A percentile compares a stretch with the other conserved stretches of the same genome.
phyloP scores from a whole-genome alignment of 331 rosid genomes.

The Telfairia occidentalis region DNA sequence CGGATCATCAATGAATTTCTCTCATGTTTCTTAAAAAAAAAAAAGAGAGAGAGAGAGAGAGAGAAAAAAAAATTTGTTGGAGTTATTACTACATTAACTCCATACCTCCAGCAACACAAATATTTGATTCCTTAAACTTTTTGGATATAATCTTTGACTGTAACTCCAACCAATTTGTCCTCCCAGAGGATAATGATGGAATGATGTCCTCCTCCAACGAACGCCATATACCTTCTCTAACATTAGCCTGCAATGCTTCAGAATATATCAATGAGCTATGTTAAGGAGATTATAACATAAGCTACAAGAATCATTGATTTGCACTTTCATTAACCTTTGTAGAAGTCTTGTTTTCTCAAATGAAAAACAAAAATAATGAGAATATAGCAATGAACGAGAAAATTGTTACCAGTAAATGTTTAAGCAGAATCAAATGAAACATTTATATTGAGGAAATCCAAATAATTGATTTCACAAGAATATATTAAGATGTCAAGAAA shows the following conservation, averaged over 20 bases:
- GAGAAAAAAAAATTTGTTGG: too few relatives aligned
- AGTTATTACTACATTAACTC: conserved; percentile 12
- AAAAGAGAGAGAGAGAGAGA: too few relatives aligned
- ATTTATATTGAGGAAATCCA: too few relatives aligned
- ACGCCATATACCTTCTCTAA: conserved; percentile 63
- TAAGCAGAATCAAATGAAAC: too few relatives aligned
- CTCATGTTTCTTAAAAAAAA: too few relatives aligned
- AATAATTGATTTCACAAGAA: too few relatives aligned
- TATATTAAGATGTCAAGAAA: too few relatives aligned
- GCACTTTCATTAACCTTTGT: neutral
- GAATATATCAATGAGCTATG: neutral
- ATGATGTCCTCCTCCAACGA: conserved; percentile 91
- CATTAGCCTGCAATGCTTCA: conserved; percentile 49
- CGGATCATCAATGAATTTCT: too few relatives aligned
- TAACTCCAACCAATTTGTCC: conserved; percentile 86
- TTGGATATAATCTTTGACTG: conserved; percentile 61
- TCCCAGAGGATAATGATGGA: conserved; percentile 50
- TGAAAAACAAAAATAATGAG: neutral
- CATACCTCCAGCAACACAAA: conserved; percentile 91
- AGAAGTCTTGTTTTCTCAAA: neutral
- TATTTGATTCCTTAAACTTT: conserved; percentile 47
- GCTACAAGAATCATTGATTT: neutral
- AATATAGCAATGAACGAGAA: neutral
- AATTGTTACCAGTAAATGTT: neutral
- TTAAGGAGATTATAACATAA: conserved; percentile 17